Evolutionary conservation across 2,329 filamentous ascomycete species (phyloP), one percentile per base, ranked within the genome.

Genomic region (Hymenoscyphus fructigenus): DNA sequence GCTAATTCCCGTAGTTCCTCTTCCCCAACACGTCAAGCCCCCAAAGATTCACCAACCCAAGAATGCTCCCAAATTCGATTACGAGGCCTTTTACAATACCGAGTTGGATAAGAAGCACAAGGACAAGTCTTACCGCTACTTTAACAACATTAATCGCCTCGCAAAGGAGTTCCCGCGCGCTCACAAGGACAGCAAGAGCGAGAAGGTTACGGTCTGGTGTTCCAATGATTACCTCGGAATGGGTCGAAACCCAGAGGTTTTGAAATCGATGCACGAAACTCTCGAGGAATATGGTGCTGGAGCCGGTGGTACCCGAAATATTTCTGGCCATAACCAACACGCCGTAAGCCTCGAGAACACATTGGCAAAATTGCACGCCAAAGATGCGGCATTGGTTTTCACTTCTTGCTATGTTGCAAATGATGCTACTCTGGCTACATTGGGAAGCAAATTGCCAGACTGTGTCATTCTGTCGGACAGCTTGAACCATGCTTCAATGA

Each of bases 111-210:
- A 97, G 86, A 99, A 99, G 83, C 95, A 97, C 85, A 93, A 96
- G 84, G 95, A 99, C 85, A 98, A 97, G 83, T 97, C 93, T 61
- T 99, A 99, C 83, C 92, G 95, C 76, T 98, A 98, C 83, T 99
- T 99, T 84, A 99, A 99, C 85, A 99, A 99, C 83, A 99, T 99
- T 87, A 99, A 99, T 76, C 93, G 95, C 41, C 85, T 99, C 67
- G 95, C 95, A 70, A 92, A 95, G 81, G 92, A 98, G 70, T 99
- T 99, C 69, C 95, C 95, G 34, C 91, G 91, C 69, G 95, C 95
- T 57, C 95, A 99, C 79, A 96, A 96, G 84, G 85, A 91, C 17
- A 88, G 84, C 65, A 86, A 87, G 75, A 89, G 94, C 66, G 92
- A 97, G 70, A 88, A 88, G 61, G 95, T 99, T 65, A 97, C 94